phyloP scores from a whole-genome alignment of 2,329 filamentous ascomycete genomes.

The Hymenoscyphus albidus region DNA sequence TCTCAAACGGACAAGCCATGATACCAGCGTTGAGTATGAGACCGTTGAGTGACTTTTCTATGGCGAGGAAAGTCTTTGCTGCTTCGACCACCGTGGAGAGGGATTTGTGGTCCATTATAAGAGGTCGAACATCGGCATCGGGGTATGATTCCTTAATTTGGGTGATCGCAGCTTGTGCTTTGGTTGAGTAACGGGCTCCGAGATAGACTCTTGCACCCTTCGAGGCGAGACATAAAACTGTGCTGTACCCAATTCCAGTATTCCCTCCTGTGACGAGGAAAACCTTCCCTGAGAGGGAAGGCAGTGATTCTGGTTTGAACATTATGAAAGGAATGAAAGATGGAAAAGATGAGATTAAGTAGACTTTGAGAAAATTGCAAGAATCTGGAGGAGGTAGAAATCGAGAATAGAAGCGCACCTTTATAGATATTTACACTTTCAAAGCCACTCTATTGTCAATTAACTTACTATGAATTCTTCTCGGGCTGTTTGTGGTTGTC shows the following conservation, averaged over 20 bases:
- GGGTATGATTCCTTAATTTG: conserved; percentile 37
- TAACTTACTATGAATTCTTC: not conserved
- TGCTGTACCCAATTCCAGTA: conserved; percentile 42
- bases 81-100: conserved; percentile 32
- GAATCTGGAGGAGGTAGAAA: not conserved
- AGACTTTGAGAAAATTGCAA: not conserved
- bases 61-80: conserved; percentile 29
- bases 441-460: not conserved
- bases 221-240: conserved; percentile 46
- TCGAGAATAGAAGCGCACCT: not conserved
- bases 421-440: not conserved
- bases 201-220: conserved; percentile 48
- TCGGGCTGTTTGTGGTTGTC: not conserved
- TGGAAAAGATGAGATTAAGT: not conserved
- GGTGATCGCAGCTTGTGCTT: conserved; percentile 38
- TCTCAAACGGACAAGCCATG: conserved; percentile 37
- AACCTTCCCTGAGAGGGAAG: conserved; percentile 38
- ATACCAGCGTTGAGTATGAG: conserved; percentile 46
- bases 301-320: conserved; percentile 31
- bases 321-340: conserved; percentile 3
- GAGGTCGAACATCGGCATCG: conserved; percentile 43
- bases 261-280: conserved; percentile 41
- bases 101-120: conserved; percentile 27
- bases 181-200: conserved; percentile 40
- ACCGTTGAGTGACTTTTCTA: conserved; percentile 37